These are phyloP conservation scores for Lyophyllum atratum DNA, from an alignment of 768 basidiomycete species.

Conservation along the genomic window DNA sequence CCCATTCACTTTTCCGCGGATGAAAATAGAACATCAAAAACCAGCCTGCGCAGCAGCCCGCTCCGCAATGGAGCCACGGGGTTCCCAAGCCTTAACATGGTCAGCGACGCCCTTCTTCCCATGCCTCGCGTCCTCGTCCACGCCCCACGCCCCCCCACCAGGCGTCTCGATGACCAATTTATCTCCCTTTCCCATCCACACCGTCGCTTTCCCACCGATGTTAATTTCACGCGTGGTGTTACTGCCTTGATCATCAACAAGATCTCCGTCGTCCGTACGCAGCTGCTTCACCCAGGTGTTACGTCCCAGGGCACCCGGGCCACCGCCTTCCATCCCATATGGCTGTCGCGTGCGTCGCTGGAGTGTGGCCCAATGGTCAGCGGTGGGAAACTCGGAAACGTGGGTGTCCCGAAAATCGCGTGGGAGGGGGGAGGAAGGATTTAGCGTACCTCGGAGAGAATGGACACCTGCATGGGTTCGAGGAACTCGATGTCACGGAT, in stretches of 20 bases:
- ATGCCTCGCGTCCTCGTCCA: slow-evolving; percentile 26
- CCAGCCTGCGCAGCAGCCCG: slow-evolving; percentile 62
- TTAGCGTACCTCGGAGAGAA: slow-evolving; percentile 77
- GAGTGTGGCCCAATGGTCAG: not conserved
- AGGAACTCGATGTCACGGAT: slow-evolving; percentile 82
- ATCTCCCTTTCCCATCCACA: slow-evolving; percentile 90
- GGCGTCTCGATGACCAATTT: slow-evolving; percentile 82
- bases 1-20: not conserved
- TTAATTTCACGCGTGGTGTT: slow-evolving; percentile 63
- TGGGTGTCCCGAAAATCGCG: not conserved
- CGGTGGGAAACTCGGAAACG: not conserved
- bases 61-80: slow-evolving; percentile 71
- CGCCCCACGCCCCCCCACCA: slow-evolving; percentile 89
- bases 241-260: slow-evolving; percentile 43
- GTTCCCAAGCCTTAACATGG: slow-evolving; percentile 59
- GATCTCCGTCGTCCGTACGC: slow-evolving; percentile 68
- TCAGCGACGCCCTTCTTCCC: slow-evolving; percentile 24
- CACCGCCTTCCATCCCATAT: slow-evolving; percentile 85
- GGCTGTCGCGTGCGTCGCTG: slow-evolving; percentile 85
- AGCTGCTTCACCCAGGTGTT: slow-evolving; percentile 88
- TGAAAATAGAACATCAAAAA: slow-evolving; percentile 38
- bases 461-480: slow-evolving; percentile 83
- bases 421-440: not conserved
- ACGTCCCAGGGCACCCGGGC: slow-evolving; percentile 65
- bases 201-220: slow-evolving; percentile 86